These are phyloP conservation scores for Phytophthora melonis DNA, from an alignment of 352 stramenopile genomes.

Conservation along the genomic window DNA sequence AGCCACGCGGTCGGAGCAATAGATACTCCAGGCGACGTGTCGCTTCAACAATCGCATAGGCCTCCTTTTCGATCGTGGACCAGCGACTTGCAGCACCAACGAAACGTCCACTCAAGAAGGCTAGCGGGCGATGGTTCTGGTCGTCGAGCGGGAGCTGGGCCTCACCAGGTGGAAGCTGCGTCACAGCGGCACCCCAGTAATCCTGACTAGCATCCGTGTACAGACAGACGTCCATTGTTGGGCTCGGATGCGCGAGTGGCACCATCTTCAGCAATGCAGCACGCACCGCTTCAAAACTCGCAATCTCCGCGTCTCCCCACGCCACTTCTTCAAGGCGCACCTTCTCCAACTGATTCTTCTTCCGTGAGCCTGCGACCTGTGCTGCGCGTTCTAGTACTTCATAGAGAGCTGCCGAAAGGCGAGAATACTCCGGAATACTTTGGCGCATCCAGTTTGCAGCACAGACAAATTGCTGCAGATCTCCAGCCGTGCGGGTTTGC, in stretches of 20 bases:
- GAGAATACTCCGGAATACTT: background rate
- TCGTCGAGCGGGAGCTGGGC: background rate
- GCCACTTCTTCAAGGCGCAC: background rate
- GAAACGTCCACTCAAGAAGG: background rate
- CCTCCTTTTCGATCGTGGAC: background rate
- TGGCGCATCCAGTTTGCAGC: background rate
- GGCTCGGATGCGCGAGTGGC: background rate
- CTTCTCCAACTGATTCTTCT: background rate
- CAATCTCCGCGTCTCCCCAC: background rate
- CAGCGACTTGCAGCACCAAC: background rate
- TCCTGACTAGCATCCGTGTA: background rate
- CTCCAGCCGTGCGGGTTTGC: background rate
- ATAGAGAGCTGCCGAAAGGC: background rate
- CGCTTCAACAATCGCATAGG: background rate
- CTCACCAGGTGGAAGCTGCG: background rate
- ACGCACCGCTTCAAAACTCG: background rate
- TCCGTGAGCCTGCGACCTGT: background rate
- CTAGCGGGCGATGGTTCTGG: background rate
- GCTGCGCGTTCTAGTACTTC: background rate
- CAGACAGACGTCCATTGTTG: background rate
- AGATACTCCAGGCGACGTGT: background rate
- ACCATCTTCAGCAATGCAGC: background rate
- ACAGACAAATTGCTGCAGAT: background rate
- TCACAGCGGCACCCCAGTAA: background rate
- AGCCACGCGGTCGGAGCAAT: background rate